Evolutionary conservation across 805 yeast genomes (phyloP).

Genomic region (Kuraishia floccosa): DNA sequence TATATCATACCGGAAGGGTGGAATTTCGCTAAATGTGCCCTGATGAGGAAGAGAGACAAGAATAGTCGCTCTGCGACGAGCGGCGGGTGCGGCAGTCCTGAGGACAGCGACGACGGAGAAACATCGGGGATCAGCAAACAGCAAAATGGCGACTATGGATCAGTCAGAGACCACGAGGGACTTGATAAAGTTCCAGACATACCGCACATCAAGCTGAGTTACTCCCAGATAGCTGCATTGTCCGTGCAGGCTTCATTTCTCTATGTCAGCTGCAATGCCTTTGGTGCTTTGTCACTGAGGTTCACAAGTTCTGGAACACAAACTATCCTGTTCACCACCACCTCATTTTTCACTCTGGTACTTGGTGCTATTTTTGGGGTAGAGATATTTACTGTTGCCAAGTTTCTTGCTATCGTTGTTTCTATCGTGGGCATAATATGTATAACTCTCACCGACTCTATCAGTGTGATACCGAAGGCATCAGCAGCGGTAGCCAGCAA

Average conservation of each 20-base stretch:
- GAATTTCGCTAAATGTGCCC: constrained; percentile 2
- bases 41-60: background rate
- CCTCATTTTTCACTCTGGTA: constrained; percentile 37
- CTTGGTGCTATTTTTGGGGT: constrained; percentile 27
- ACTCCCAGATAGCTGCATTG: constrained; percentile 20
- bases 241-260: constrained; percentile 28
- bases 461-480: background rate
- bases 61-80: too few relatives aligned
- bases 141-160: background rate
- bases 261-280: constrained; percentile 28
- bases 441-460: constrained; percentile 24
- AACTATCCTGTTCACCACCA: constrained; percentile 37
- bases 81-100: too few relatives aligned
- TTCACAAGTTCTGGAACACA: constrained; percentile 44
- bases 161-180: background rate
- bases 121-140: too few relatives aligned
- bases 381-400: constrained; percentile 29
- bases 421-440: constrained; percentile 35
- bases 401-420: constrained; percentile 28
- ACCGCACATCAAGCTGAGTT: constrained; percentile 11
- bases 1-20: constrained; percentile 28
- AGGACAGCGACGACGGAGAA: background rate
- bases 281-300: constrained; percentile 28
- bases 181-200: background rate
- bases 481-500: constrained; percentile 7